Base-by-base conservation (phyloP, 208 protist genomes). In the Trypanosoma scelopori region DNA sequence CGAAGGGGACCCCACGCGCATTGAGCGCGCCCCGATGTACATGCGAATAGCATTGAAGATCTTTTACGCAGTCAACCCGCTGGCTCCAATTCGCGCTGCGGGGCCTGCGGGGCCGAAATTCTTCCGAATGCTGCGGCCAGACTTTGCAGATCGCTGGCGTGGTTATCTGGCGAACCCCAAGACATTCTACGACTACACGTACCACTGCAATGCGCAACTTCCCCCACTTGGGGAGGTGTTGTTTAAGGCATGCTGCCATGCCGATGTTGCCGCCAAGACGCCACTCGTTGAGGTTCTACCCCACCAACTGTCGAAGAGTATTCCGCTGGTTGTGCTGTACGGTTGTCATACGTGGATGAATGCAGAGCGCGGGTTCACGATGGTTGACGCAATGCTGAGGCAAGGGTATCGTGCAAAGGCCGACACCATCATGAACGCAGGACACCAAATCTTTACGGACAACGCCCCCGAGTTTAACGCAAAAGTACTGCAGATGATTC, bases 121-220 rank as follows among this genome's bases (percentile, higher is more conserved):
- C 53, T 64, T 89, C 58, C 64, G 69, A 16, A 47, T 53, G 16
- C 41, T 70, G 2, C 82, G 85, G 9, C 83, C 80, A 23, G 83
- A 87, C 65, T 88, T 92, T 52, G 61, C 69, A 16, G 62, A 49
- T n/a, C 71, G 74, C 20, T 92, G 81, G 78, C 32, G 62, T 5
- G 55, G 55, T 11, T 81, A 71, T 49, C 57, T 89, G 25, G 62
- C 52, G 16, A 65, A 89, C 59, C 66, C 80, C 0, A 58, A 75
- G 42, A 49, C 75, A 12, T 70, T 89, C 56, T 86, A 85, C 51
- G 82, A 92, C 57, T 92, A 92, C 55, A 71, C 82, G 30, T 92
- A 87, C 53, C 81, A 92, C 71, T 86, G 78, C 75, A 92, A 89
- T 50, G 83, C 76, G 48, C 82, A 80, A 49, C 25, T 64, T 3